Evolutionary conservation across 306 rosid species (phyloP).

Genomic region (Betula pendula): DNA sequence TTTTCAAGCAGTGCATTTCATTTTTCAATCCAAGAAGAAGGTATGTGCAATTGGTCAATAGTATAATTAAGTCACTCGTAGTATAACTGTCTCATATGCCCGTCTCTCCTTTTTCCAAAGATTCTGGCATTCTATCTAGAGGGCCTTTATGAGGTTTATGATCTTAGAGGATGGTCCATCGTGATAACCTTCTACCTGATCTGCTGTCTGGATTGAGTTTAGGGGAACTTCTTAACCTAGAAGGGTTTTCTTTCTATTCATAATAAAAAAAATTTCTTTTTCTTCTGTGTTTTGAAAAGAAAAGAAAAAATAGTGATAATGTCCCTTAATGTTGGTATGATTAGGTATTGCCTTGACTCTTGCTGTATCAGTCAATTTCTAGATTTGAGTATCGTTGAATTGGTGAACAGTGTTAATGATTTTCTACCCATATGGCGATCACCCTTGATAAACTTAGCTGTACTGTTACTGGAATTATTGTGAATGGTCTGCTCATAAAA

Average conservation of each 20-base stretch:
- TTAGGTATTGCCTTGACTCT: background rate
- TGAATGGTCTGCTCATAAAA: background rate
- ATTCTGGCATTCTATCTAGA: background rate
- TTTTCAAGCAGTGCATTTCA: background rate
- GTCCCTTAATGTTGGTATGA: background rate
- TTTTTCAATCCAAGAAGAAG: background rate
- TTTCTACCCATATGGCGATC: background rate
- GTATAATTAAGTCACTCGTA: background rate
- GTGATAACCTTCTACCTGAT: background rate
- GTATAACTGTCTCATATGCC: too few species aligned
- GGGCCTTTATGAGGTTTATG: background rate
- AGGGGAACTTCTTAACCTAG: background rate
- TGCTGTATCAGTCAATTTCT: background rate
- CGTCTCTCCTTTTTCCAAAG: background rate
- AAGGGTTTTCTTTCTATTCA: background rate
- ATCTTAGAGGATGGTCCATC: background rate
- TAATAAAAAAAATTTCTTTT: background rate
- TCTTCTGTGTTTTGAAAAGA: background rate
- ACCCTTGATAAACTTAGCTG: background rate
- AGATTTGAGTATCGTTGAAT: background rate
- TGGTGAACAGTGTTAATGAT: background rate
- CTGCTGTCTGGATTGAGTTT: background rate
- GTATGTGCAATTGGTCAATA: background rate
- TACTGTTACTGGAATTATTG: background rate
- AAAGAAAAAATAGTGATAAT: background rate